These are phyloP conservation scores for Dicorynia guianensis DNA, from an alignment of 306 rosid species.

Conservation along the genomic window DNA sequence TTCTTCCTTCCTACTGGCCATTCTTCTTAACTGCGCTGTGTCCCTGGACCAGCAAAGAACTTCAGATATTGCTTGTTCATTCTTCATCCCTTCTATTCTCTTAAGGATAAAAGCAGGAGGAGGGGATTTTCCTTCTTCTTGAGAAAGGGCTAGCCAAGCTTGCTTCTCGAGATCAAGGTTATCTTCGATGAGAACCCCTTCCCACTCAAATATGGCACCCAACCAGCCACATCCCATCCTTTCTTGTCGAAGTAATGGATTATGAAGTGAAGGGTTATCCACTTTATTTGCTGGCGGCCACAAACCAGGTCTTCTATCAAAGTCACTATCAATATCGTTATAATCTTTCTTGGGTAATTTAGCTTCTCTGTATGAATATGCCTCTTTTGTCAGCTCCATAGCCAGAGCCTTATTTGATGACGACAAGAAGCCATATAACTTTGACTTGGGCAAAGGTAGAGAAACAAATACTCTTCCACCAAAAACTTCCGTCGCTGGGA, in stretches of 20 bases:
- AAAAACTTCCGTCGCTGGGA: constrained; percentile 49
- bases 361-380: constrained; percentile 72
- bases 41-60: constrained; percentile 99
- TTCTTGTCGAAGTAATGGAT: constrained; percentile 92
- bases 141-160: constrained; percentile 81
- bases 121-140: constrained; percentile 89
- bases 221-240: constrained; percentile 99
- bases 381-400: constrained; percentile 82
- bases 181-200: constrained; percentile 87
- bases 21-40: constrained; percentile 69
- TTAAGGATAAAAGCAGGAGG: constrained; percentile 78
- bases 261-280: constrained; percentile 75
- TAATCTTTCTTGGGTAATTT: constrained; percentile 65
- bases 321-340: constrained; percentile 57
- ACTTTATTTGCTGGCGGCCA: constrained; percentile 94
- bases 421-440: constrained; percentile 32
- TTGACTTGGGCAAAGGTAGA: constrained; percentile 52
- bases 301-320: constrained; percentile 70
- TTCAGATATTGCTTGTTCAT: constrained; percentile 89
- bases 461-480: constrained; percentile 62
- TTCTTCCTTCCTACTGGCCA: constrained; percentile 86
- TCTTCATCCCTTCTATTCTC: constrained; percentile 96
- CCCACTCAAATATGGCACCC: constrained; percentile 97
- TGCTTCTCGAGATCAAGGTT: constrained; percentile 83
- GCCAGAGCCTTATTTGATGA: constrained; percentile 71